Percentiles rank a stretch among this genome's conserved stretches.
These are phyloP conservation scores for Cryptosporidium ryanae DNA, from an alignment of 169 alveolate species.

Conservation along the genomic window DNA sequence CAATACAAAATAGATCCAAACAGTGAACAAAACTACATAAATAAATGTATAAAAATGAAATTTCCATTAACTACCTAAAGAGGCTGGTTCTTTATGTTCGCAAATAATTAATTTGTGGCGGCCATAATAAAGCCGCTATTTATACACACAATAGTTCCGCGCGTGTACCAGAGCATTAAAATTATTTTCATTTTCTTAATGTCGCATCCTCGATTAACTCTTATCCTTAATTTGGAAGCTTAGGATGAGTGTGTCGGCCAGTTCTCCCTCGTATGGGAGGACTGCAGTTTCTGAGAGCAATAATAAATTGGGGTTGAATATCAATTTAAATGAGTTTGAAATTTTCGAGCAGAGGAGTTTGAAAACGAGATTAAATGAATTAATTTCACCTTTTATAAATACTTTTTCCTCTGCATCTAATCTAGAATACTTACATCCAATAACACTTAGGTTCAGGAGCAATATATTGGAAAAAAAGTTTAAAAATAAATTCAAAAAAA, in stretches of 20 bases:
- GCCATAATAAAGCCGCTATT: conserved; percentile 17
- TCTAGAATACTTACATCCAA: conserved; percentile 61
- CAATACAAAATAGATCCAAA: too few relatives aligned
- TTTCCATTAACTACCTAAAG: background rate
- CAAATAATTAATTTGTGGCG: conserved; percentile 11
- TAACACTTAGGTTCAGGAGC: conserved; percentile 56
- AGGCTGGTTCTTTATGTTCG: background rate
- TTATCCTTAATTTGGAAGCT: conserved; percentile 27
- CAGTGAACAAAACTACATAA: background rate
- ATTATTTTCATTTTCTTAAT: conserved; percentile 51
- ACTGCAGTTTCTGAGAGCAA: conserved; percentile 41
- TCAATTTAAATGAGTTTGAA: conserved; percentile 31
- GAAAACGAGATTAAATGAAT: conserved; percentile 35
- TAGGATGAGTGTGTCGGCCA: conserved; percentile 61
- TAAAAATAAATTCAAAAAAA: conserved; percentile 24
- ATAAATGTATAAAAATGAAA: background rate
- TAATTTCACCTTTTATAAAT: conserved; percentile 38
- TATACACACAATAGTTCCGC: conserved; percentile 63
- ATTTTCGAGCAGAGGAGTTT: conserved; percentile 13
- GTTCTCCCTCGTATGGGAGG: conserved; percentile 67
- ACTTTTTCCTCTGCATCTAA: conserved; percentile 55
- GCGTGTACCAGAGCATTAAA: conserved; percentile 50
- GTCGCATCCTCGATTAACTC: conserved; percentile 74
- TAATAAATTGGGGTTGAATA: conserved; percentile 23
- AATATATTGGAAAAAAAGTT: conserved; percentile 61